A percentile compares a stretch with the other conserved stretches of the same genome.
Conservation (phyloP, 2,329 filamentous ascomycete genomes). For the Mycosphaerelloides madeirae region DNA sequence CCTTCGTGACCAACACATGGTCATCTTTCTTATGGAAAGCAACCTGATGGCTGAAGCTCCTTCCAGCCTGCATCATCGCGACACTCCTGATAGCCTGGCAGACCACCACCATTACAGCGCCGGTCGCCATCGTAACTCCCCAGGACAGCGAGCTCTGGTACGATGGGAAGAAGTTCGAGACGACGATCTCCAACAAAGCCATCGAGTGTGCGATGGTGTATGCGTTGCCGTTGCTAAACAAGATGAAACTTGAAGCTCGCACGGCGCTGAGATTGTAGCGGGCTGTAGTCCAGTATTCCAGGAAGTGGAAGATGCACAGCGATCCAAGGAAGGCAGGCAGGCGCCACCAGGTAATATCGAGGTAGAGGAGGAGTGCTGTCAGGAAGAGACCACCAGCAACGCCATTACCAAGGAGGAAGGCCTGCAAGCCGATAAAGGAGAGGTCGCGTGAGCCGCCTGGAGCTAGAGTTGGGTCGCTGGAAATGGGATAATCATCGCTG, state of each 20-base stretch:
- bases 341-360: constrained; percentile 45
- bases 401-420: constrained; percentile 41
- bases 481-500: constrained; percentile 9
- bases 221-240: constrained; percentile 75
- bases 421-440: constrained; percentile 43
- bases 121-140: constrained; percentile 48
- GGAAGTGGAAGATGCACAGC: constrained; percentile 83
- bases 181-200: constrained; percentile 67
- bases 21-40: constrained; percentile 63
- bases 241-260: constrained; percentile 70
- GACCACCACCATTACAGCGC: constrained; percentile 58
- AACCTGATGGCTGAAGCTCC: constrained; percentile 83
- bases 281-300: constrained; percentile 91
- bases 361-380: constrained; percentile 18
- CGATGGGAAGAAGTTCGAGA: constrained; percentile 34
- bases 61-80: constrained; percentile 85
- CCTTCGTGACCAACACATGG: constrained; percentile 77
- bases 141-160: constrained; percentile 43
- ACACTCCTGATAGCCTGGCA: constrained; percentile 74
- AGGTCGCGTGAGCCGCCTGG: constrained; percentile 43
- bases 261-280: constrained; percentile 73
- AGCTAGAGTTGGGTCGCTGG: constrained; percentile 33
- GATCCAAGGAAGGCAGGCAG: constrained; percentile 59
- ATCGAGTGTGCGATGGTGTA: constrained; percentile 79
- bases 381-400: constrained; percentile 33